phyloP scores from a whole-genome alignment of 192 early-diverging fungal genomes.

The Umbelopsis vinacea region DNA sequence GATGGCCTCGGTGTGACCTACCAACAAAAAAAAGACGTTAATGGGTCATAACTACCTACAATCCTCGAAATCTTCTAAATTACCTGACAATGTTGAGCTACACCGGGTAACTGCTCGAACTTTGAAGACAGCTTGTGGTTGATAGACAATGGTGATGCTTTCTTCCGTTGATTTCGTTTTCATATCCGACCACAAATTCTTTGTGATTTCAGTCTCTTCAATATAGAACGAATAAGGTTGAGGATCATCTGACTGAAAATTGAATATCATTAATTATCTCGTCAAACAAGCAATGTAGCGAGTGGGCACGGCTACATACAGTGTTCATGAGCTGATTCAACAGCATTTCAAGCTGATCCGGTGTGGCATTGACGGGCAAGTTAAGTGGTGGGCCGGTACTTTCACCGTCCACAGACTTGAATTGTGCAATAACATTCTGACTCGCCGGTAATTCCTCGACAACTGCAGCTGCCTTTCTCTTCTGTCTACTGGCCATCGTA shows the following conservation, averaged over 20 bases:
- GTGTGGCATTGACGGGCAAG: constrained; percentile 81
- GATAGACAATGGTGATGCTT: constrained; percentile 87
- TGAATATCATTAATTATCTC: not conserved
- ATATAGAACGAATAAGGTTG: constrained; percentile 95
- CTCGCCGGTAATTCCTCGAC: constrained; percentile 45
- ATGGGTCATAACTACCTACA: not conserved
- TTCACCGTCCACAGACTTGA: constrained; percentile 79
- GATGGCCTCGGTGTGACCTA: constrained; percentile 94
- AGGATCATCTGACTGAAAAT: constrained; percentile 73
- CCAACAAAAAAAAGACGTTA: not conserved
- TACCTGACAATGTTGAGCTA: constrained; percentile 81
- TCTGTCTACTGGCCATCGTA: constrained; percentile 30
- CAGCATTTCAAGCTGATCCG: constrained; percentile 84
- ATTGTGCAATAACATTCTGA: constrained; percentile 75
- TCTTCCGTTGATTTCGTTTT: constrained; percentile 86
- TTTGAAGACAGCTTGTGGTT: constrained; percentile 94
- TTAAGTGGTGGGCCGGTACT: constrained; percentile 86
- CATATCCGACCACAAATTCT: constrained; percentile 74
- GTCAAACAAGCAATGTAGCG: not conserved
- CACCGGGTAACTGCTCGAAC: constrained; percentile 94
- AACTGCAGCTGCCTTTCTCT: constrained; percentile 26
- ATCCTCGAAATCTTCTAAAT: not conserved
- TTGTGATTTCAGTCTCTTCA: constrained; percentile 80
- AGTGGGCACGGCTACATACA: constrained; percentile 45
- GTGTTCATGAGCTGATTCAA: constrained; percentile 90